These are phyloP conservation scores for Lodderomyces metapsilosis DNA, from an alignment of 1,139 yeast genomes.

Conservation along the genomic window DNA sequence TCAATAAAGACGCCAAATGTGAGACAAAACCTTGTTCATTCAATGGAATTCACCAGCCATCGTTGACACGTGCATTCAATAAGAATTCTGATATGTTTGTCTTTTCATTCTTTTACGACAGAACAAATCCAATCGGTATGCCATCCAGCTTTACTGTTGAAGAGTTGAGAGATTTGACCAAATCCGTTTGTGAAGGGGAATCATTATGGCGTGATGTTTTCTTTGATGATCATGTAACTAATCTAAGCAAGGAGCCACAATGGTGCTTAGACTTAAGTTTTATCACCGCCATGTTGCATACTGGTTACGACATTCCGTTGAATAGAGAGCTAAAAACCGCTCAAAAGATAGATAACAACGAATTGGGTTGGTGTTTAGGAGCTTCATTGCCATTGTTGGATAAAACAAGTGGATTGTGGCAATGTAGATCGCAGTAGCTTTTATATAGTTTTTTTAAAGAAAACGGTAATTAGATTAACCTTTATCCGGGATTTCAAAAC, in stretches of 20 bases:
- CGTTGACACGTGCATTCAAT: constrained; percentile 72
- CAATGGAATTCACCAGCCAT: constrained; percentile 96
- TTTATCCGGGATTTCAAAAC: background rate
- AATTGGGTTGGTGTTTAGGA: constrained; percentile 98
- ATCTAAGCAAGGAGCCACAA: constrained; percentile 74
- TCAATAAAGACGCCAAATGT: constrained; percentile 83
- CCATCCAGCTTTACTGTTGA: constrained; percentile 83
- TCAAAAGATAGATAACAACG: constrained; percentile 80
- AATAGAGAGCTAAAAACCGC: constrained; percentile 90
- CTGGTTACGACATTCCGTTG: constrained; percentile 93
- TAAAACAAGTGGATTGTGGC: constrained; percentile 61
- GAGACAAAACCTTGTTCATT: constrained; percentile 81
- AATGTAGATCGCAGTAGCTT: constrained; percentile 45
- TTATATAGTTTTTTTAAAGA: too few relatives aligned
- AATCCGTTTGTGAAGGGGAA: constrained; percentile 82
- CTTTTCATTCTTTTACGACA: constrained; percentile 92
- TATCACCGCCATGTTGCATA: constrained; percentile 85
- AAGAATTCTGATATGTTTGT: constrained; percentile 74
- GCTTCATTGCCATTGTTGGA: constrained; percentile 91
- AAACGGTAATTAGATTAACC: too few relatives aligned
- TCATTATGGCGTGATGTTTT: constrained; percentile 63
- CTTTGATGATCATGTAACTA: constrained; percentile 63
- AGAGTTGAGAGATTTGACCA: constrained; percentile 80
- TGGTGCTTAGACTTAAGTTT: constrained; percentile 93
- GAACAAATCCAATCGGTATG: constrained; percentile 92